phyloP scores from a whole-genome alignment of 371 early-diverging fungal genomes.

The Coemansia sp. region DNA sequence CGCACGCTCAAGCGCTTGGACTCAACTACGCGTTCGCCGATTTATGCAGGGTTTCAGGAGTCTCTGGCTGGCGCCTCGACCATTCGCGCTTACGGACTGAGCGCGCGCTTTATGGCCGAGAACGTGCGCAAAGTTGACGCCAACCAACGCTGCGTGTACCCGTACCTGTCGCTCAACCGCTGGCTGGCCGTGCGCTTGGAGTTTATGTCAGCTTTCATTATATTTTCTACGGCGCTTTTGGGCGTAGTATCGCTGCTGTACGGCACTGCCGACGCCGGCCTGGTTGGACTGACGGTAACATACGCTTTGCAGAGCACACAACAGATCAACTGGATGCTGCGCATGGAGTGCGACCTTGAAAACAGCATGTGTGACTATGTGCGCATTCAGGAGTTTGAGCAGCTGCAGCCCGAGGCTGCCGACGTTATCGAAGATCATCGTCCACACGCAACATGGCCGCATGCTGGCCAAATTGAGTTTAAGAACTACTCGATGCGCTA shows the following conservation, averaged over 20 bases:
- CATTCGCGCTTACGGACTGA: conserved; percentile 77
- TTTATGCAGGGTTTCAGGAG: conserved; percentile 79
- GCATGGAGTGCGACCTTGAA: conserved; percentile 67
- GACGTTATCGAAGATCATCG: conserved; percentile 53
- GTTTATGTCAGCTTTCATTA: conserved; percentile 62
- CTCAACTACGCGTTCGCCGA: conserved; percentile 72
- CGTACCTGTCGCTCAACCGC: background rate
- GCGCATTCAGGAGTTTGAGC: conserved; percentile 69
- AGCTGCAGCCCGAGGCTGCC: conserved; percentile 55
- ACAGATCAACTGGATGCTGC: conserved; percentile 81
- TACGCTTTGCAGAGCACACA: conserved; percentile 83
- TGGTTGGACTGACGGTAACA: conserved; percentile 81
- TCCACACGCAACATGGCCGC: conserved; percentile 58
- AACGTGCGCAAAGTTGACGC: conserved; percentile 53
- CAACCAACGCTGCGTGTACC: background rate
- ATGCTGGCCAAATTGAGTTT: conserved; percentile 55
- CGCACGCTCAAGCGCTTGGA: conserved; percentile 53
- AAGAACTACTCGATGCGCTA: conserved; percentile 53
- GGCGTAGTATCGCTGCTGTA: conserved; percentile 60
- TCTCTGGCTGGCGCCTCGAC: conserved; percentile 66
- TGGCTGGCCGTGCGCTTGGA: conserved; percentile 92
- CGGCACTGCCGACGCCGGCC: conserved; percentile 60
- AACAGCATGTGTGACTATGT: conserved; percentile 83
- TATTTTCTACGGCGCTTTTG: conserved; percentile 63
- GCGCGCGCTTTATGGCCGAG: conserved; percentile 66